Base-by-base conservation (phyloP, 1,284 basidiomycete genomes). In the Mycena citricolor region DNA sequence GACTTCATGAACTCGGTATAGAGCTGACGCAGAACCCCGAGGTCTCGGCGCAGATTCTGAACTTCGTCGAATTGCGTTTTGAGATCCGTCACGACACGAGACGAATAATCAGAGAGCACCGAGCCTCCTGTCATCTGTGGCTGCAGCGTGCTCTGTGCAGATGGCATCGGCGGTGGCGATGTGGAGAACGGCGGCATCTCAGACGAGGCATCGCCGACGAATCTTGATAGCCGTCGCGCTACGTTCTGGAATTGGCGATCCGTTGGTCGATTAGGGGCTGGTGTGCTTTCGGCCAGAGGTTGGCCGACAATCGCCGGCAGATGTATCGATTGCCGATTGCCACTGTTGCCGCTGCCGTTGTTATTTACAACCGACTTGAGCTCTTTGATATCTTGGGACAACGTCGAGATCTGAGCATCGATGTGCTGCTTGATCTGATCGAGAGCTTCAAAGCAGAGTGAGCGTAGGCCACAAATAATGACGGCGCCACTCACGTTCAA, bases 401-500 rank as follows among this genome's bases (percentile, higher is more conserved):
- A 72, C 1, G 72, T 71, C 0, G 86, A 83, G 46, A 99, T 90
- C 54, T 94, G 92, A 4, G 83, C 62, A 61, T 98, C 95, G 53
- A 99, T 94, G 61, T 99, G 95, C 61, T 97, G 93, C 64, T 97
- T 97, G 63, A 99, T 95, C 65, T 99, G 95, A 65, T 98, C 95
- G 41, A 99, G 81, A 11, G 93, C 93, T 97, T 58, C n/a, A 47
- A 22, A 38, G 29, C 4, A 24, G 37, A 38, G 34, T 44, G 30
- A 51, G 42, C n/a, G n/a, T n/a, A n/a, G n/a, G n/a, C n/a, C n/a
- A n/a, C n/a, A 42, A 28, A 14, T 46, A 26, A 51, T 42, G 23
- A 42, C 19, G 41, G 29, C 19, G 42, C 32, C 14, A 12, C 17
- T n/a, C 66, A 97, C 94, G 91, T 74, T 98, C 94, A 53, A 99